Evolutionary conservation across 495 filamentous ascomycete species (phyloP).

Genomic region (Tuber magnatum): DNA sequence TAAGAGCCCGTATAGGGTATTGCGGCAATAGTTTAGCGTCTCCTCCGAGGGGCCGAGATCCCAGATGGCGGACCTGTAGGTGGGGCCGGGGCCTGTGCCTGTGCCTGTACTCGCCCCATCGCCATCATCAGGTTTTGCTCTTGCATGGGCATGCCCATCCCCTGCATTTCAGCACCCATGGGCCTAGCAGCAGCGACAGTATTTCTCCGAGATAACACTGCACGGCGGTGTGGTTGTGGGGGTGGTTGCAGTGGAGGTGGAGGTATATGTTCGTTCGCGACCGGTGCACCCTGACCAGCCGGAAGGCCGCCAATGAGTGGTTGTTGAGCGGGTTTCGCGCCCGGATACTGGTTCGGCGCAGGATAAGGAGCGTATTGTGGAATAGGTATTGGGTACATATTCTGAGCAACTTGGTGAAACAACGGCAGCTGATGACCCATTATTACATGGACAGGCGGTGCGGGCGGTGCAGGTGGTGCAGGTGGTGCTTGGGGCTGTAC

Average conservation of each 20-base stretch:
- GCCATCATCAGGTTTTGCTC: background rate
- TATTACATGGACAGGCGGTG: background rate
- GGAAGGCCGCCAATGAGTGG: background rate
- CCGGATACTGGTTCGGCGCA: background rate
- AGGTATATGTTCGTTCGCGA: background rate
- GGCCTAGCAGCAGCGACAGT: background rate
- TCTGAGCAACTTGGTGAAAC: background rate
- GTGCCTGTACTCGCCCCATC: background rate
- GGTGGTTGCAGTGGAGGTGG: background rate
- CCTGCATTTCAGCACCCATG: background rate
- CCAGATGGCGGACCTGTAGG: background rate
- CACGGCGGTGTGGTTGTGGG: background rate
- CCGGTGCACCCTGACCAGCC: background rate
- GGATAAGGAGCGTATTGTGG: background rate
- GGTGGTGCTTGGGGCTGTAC: conserved; percentile 3
- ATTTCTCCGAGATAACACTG: background rate
- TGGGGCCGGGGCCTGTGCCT: background rate
- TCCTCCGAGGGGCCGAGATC: background rate
- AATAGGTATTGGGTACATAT: background rate
- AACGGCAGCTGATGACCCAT: background rate
- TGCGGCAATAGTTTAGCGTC: background rate
- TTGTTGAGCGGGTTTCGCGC: background rate
- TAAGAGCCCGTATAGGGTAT: background rate
- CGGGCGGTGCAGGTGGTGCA: background rate
- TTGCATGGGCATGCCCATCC: background rate